A percentile compares a stretch with the other conserved stretches of the same genome.
Conservation (phyloP, 2,329 filamentous ascomycete species). For the Xylariaceae sp. region DNA sequence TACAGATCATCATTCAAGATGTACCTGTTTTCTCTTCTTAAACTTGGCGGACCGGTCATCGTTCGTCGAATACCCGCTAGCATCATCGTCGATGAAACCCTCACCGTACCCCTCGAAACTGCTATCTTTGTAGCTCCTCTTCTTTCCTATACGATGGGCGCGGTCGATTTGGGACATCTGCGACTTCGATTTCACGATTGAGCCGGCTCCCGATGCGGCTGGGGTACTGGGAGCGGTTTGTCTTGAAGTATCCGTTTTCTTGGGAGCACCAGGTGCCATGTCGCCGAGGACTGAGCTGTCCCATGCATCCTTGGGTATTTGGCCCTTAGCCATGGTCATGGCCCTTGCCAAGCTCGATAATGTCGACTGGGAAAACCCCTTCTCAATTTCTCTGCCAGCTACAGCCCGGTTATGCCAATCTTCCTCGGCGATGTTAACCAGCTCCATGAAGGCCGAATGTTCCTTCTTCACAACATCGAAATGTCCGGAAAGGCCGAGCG, state of each 20-base stretch:
- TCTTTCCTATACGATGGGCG: constrained; percentile 64
- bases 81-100: constrained; percentile 65
- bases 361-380: constrained; percentile 45
- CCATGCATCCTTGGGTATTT: constrained; percentile 51
- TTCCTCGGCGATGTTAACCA: constrained; percentile 49
- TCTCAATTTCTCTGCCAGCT: constrained; percentile 49
- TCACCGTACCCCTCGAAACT: constrained; percentile 74
- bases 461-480: constrained; percentile 58
- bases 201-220: constrained; percentile 29
- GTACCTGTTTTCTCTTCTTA: constrained; percentile 65
- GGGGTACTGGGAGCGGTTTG: constrained; percentile 52
- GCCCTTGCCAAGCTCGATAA: constrained; percentile 44
- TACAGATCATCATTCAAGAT: constrained; percentile 24
- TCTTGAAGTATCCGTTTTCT: constrained; percentile 32
- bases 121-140: constrained; percentile 70
- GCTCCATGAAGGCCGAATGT: constrained; percentile 46
- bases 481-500: constrained; percentile 55
- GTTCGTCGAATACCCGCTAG: constrained; percentile 65
- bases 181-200: constrained; percentile 26
- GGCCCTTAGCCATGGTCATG: constrained; percentile 53
- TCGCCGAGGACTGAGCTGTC: constrained; percentile 57
- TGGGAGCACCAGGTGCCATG: constrained; percentile 38
- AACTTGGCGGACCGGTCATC: constrained; percentile 52
- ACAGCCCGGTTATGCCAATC: constrained; percentile 54
- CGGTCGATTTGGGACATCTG: constrained; percentile 43